Conservation (phyloP, 306 rosid genomes). For the Quercus alba region DNA sequence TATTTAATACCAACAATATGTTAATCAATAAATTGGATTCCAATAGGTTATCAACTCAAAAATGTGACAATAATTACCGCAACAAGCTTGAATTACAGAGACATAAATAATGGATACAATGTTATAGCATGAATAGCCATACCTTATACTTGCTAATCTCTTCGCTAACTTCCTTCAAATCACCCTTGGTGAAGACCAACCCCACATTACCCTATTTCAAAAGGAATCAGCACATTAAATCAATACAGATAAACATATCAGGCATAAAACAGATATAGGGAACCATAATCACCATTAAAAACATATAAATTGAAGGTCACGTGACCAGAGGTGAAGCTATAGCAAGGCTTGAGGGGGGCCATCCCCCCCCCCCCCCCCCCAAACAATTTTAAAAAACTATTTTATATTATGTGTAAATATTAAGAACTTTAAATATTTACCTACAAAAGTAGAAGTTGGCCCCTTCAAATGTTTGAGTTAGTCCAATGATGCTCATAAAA, state of each 20-base stretch:
- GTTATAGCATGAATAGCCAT: not conserved
- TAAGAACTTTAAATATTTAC: too few species aligned
- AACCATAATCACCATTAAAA: not conserved
- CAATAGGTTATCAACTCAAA: not conserved
- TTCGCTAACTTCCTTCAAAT: conserved; percentile 59
- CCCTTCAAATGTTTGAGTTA: too few species aligned
- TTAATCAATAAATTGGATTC: not conserved
- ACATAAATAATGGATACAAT: not conserved
- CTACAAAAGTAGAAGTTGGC: too few species aligned
- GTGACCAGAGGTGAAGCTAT: too few species aligned
- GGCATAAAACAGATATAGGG: not conserved
- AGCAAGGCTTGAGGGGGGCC: too few species aligned
- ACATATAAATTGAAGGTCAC: not conserved
- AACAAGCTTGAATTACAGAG: not conserved
- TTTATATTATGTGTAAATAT: too few species aligned
- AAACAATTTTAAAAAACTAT: too few species aligned
- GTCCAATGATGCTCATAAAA: too few species aligned
- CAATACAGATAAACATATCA: not conserved
- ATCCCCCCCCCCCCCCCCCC: too few species aligned
- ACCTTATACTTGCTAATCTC: conserved; percentile 61
- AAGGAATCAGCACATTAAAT: not conserved
- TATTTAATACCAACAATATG: not conserved
- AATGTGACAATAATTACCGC: not conserved
- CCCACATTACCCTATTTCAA: conserved; percentile 50
- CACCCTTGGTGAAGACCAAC: conserved; percentile 58